Evolutionary conservation across 257 asterid species (phyloP), one percentile per base, ranked within the genome.

Genomic region (Ilex aquifolium): DNA sequence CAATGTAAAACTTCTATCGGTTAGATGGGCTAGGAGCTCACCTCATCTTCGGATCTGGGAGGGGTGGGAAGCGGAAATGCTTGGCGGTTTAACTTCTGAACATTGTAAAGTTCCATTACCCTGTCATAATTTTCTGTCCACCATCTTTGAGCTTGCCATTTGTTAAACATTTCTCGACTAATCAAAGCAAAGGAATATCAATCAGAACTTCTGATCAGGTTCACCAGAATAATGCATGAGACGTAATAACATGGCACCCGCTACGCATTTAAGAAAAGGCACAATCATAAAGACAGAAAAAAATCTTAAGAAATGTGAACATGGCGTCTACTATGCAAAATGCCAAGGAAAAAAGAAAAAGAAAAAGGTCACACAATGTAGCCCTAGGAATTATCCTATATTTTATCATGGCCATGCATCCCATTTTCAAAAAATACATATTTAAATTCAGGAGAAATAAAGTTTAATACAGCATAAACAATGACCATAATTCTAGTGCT

Each of bases 121-220:
- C 82, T 92, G 65, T 92, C 95, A 29, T 77, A 88, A 64, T 92
- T 92, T 74, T 89, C 98, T 1, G 95, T 79, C 98, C 98, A 92
- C 98, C 98, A 92, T 67, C 77, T 80, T 72, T 92, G 98, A 39
- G 98, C 98, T 89, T 92, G 95, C 85, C 88, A 85, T 77, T 88
- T 85, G 87, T 89, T 89, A 74, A 86, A 92, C 76, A 79, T 80
- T 65, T 92, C 98, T 54, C 97, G 97, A 79, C 98, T 91, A 61
- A 61, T 61, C 46, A 63, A 68, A 71, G 31, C 27, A 61, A 57
- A 36, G 49, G 49, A 61, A 2, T 13, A 36, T 50, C 6, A 13
- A 29, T 50, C 46, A 42, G 56, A 49, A 58, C 32, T 55, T 2
- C 5, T 51, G 13, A 65, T 50, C 31, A 48, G 44, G 32, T 14